A percentile compares a stretch with the other conserved stretches of the same genome.
phyloP scores from a whole-genome alignment of 2,329 filamentous ascomycete species.

The Didymella glomerata region DNA sequence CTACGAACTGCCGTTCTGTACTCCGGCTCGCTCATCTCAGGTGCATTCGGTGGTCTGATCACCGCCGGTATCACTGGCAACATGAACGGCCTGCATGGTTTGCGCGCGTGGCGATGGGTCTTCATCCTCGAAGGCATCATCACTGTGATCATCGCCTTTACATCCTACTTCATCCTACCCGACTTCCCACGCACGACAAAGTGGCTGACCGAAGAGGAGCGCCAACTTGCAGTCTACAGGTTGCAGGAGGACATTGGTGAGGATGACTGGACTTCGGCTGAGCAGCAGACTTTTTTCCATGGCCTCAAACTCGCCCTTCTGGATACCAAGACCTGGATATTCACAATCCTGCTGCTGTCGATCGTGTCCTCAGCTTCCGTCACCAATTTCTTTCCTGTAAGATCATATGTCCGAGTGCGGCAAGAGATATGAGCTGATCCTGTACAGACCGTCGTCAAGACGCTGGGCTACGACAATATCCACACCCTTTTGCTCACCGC shows the following conservation, averaged over 20 bases:
- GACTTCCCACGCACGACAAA: constrained; percentile 67
- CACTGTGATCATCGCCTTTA: constrained; percentile 68
- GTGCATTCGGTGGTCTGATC: constrained; percentile 72
- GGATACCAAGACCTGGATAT: constrained; percentile 54
- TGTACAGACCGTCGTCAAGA: constrained; percentile 61
- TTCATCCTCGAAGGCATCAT: constrained; percentile 76
- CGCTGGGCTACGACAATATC: constrained; percentile 65
- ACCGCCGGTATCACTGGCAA: constrained; percentile 68
- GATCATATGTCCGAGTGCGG: no score
- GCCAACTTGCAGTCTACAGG: constrained; percentile 49
- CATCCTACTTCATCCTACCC: constrained; percentile 68
- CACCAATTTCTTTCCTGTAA: constrained; percentile 65
- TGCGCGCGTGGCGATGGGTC: constrained; percentile 70
- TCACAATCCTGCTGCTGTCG: constrained; percentile 51
- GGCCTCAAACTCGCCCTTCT: constrained; percentile 51
- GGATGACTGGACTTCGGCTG: constrained; percentile 51
- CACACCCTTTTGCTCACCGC: constrained; percentile 58
- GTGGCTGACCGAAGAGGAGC: constrained; percentile 52
- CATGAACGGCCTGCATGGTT: constrained; percentile 66
- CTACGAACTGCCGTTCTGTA: constrained; percentile 72
- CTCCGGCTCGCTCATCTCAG: constrained; percentile 72
- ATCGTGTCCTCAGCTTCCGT: constrained; percentile 53
- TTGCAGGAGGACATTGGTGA: constrained; percentile 52
- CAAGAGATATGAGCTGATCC: no score
- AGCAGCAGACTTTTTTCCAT: constrained; percentile 50